Evolutionary conservation across 257 asterid genomes (phyloP).

Genomic region (Solanum dulcamara): DNA sequence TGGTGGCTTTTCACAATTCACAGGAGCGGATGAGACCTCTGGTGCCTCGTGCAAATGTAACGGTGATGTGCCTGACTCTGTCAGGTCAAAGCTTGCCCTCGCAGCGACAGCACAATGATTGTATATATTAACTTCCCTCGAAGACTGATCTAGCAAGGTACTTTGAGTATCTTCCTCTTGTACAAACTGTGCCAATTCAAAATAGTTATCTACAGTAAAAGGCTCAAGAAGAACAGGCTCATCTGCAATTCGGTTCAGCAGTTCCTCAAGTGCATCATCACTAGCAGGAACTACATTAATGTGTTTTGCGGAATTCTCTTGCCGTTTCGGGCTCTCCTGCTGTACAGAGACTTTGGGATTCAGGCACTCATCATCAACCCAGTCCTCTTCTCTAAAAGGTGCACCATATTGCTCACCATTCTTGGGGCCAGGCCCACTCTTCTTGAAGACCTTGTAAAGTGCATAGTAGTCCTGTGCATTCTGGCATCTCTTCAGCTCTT

Average conservation of each 20-base stretch:
- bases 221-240: conserved; percentile 27
- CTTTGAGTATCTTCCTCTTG: conserved; percentile 30
- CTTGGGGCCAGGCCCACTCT: conserved; percentile 99
- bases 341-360: conserved; percentile 14
- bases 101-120: conserved; percentile 1
- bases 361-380: conserved; percentile 45
- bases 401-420: conserved; percentile 99
- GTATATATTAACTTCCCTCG: conserved; percentile 17
- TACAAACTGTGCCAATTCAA: conserved; percentile 17
- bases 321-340: conserved; percentile 7
- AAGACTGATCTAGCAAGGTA: conserved; percentile 25
- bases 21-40: conserved; percentile 42
- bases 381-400: conserved; percentile 79
- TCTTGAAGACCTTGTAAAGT: conserved; percentile 75
- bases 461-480: conserved; percentile 56
- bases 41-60: conserved; percentile 33
- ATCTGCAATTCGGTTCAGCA: conserved; percentile 31
- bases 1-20: conserved; percentile 2
- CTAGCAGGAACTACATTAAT: conserved; percentile 10
- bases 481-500: conserved; percentile 56
- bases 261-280: conserved; percentile 43
- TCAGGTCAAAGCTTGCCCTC: conserved; percentile 30
- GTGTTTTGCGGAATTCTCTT: conserved; percentile 10
- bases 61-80: conserved; percentile 31
- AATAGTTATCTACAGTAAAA: conserved; percentile 7